Conservation (phyloP, 1,284 basidiomycete genomes). For the Sanghuangporus weigelae region DNA sequence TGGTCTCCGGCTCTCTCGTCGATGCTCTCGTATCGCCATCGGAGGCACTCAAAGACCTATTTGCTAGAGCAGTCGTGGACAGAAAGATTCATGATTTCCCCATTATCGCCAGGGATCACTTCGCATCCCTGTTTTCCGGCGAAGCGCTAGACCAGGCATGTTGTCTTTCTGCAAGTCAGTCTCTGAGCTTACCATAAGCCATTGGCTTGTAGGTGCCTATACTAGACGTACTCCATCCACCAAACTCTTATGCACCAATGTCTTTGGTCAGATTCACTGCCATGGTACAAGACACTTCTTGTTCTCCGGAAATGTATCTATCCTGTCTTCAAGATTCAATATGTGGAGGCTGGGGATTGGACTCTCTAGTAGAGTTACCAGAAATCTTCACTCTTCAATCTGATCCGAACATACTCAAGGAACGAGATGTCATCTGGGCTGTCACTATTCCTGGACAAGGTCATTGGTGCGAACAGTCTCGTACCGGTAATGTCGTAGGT, state of each 20-base stretch:
- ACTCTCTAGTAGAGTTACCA: constrained; percentile 23
- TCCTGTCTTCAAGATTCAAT: constrained; percentile 29
- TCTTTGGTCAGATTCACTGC: constrained; percentile 63
- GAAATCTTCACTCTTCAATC: background rate
- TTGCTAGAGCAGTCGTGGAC: constrained; percentile 24
- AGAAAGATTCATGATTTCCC: constrained; percentile 36
- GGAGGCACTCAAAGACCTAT: constrained; percentile 42
- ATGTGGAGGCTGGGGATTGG: constrained; percentile 65
- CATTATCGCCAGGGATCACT: constrained; percentile 43
- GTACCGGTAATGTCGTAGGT: background rate
- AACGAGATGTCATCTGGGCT: constrained; percentile 63
- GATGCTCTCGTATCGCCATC: constrained; percentile 48
- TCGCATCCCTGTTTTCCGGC: constrained; percentile 29
- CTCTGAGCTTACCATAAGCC: background rate
- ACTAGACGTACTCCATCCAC: constrained; percentile 37
- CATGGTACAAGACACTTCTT: constrained; percentile 78
- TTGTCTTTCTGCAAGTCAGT: background rate
- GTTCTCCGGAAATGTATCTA: constrained; percentile 66
- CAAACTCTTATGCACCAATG: constrained; percentile 40
- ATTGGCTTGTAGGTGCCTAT: constrained; percentile 43
- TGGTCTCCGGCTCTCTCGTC: constrained; percentile 48
- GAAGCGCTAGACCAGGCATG: constrained; percentile 20
- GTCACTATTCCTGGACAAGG: constrained; percentile 64
- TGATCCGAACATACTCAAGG: constrained; percentile 35
- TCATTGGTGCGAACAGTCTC: constrained; percentile 33